Percentiles rank a stretch among this genome's conserved stretches.
Conservation (phyloP, 73 alveolate genomes). For the Paramecium tetraurelia region DNA sequence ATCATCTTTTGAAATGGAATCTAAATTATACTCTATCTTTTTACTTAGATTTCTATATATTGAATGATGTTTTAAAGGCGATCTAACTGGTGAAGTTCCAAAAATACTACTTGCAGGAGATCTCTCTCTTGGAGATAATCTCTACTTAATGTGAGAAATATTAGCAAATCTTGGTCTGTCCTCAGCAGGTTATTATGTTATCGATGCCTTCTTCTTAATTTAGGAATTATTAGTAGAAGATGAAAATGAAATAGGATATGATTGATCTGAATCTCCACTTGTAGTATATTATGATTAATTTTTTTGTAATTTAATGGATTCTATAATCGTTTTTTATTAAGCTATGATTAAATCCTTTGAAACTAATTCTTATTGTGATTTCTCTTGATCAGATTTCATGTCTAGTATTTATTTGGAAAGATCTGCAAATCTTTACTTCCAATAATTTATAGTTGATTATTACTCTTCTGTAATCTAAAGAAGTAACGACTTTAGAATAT, state of each 20-base stretch:
- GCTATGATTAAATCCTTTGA: neutral
- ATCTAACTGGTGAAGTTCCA: slow-evolving; percentile 30
- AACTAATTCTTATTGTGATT: neutral
- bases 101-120: neutral
- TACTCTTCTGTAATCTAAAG: slow-evolving; percentile 2
- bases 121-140: slow-evolving; percentile 1
- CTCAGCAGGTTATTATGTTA: neutral
- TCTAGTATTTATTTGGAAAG: neutral
- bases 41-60: neutral
- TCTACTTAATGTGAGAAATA: neutral
- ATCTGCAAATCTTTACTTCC: slow-evolving; percentile 31
- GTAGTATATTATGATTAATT: neutral
- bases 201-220: slow-evolving; percentile 2
- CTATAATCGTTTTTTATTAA: neutral
- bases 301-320: neutral
- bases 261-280: neutral
- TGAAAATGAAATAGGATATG: slow-evolving; percentile 15
- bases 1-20: slow-evolving; percentile 32
- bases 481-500: neutral
- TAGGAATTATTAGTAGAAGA: slow-evolving; percentile 16
- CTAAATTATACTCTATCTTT: neutral
- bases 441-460: neutral
- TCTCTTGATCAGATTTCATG: neutral
- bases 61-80: slow-evolving; percentile 17
- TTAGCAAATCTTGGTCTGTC: slow-evolving; percentile 28